A percentile compares a stretch with the other conserved stretches of the same genome.
These are phyloP conservation scores for Tricladium varicosporioides DNA, from an alignment of 2,329 filamentous ascomycete genomes.

Conservation along the genomic window DNA sequence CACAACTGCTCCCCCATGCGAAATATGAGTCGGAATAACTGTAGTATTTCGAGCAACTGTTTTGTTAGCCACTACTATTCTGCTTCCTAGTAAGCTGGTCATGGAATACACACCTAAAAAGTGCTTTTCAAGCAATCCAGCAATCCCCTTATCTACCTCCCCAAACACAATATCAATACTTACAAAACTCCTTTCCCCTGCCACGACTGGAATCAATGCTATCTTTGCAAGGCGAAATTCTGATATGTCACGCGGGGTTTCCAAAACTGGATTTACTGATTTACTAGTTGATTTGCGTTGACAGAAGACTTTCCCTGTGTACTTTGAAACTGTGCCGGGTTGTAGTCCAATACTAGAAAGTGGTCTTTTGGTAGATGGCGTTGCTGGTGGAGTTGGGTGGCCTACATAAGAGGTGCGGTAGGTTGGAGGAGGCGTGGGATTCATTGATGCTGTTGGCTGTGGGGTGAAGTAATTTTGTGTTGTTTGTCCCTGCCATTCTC, in stretches of 20 bases:
- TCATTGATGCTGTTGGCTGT: neutral
- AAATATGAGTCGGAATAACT: neutral
- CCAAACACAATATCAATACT: slow-evolving; percentile 6
- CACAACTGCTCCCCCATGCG: neutral
- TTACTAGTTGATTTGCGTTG: neutral
- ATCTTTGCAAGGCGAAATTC: slow-evolving; percentile 5
- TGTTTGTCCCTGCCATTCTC: too few species aligned
- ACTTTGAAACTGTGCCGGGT: neutral
- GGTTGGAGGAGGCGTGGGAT: neutral
- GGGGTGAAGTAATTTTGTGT: too few species aligned
- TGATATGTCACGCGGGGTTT: neutral
- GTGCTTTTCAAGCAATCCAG: slow-evolving; percentile 4
- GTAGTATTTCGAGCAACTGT: neutral
- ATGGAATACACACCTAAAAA: slow-evolving; percentile 1
- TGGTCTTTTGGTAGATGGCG: neutral
- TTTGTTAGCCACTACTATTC: neutral
- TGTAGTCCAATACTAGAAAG: too few species aligned
- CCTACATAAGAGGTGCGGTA: neutral
- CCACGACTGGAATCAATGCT: slow-evolving; percentile 2
- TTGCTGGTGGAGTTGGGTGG: neutral
- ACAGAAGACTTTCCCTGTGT: neutral
- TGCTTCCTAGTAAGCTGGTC: neutral
- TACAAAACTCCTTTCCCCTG: slow-evolving; percentile 4
- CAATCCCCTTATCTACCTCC: slow-evolving; percentile 1
- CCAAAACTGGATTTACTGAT: neutral